Evolutionary conservation across 768 basidiomycete genomes (phyloP).

Genomic region (Suillus clintonianus): DNA sequence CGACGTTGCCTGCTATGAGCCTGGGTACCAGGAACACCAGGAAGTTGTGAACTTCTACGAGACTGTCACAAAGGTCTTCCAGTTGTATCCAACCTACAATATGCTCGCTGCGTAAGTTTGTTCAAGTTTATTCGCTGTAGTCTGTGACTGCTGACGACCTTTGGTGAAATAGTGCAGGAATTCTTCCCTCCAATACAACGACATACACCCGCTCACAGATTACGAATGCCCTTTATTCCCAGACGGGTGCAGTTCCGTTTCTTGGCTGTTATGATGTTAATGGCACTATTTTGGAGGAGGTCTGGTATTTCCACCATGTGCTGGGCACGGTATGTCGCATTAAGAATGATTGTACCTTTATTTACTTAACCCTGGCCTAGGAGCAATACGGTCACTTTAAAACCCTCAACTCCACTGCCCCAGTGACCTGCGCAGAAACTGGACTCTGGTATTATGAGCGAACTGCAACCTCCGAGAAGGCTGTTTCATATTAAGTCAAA

Average conservation of each 20-base stretch:
- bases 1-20: slow-evolving; percentile 68
- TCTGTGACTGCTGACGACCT: slow-evolving; percentile 9
- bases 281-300: slow-evolving; percentile 58
- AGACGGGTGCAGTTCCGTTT: slow-evolving; percentile 64
- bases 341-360: not conserved
- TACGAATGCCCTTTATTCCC: slow-evolving; percentile 53
- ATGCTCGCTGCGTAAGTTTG: slow-evolving; percentile 62
- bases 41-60: slow-evolving; percentile 74
- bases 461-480: slow-evolving; percentile 50
- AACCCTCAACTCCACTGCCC: slow-evolving; percentile 53
- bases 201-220: slow-evolving; percentile 57
- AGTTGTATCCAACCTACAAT: slow-evolving; percentile 66
- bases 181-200: slow-evolving; percentile 69
- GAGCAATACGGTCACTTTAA: slow-evolving; percentile 68
- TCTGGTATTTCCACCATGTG: slow-evolving; percentile 74
- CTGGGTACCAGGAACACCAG: slow-evolving; percentile 58
- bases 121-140: not conserved
- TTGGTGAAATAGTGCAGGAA: slow-evolving; percentile 42
- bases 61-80: slow-evolving; percentile 57
- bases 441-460: slow-evolving; percentile 64
- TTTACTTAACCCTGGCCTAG: slow-evolving; percentile 26
- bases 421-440: slow-evolving; percentile 51
- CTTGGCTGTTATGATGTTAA: slow-evolving; percentile 56
- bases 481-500: slow-evolving; percentile 21
- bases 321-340: slow-evolving; percentile 53